Evolutionary conservation across 1,284 basidiomycete genomes (phyloP).

Genomic region (Nidula niveotomentosa): DNA sequence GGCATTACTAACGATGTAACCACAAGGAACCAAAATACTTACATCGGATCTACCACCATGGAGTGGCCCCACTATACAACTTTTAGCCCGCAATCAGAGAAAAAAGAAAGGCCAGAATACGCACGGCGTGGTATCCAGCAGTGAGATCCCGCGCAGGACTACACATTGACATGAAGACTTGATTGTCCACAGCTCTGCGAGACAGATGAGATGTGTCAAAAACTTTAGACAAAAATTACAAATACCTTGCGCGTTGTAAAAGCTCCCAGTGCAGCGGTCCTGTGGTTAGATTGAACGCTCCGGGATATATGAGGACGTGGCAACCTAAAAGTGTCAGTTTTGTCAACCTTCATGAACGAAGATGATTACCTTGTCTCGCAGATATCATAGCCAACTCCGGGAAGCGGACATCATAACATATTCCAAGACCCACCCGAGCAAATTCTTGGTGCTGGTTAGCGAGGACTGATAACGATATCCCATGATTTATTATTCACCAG

Average conservation of each 20-base stretch:
- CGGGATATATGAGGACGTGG: conserved; percentile 89
- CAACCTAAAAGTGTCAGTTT: conserved; percentile 55
- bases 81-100: conserved; percentile 4
- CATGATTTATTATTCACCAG: conserved; percentile 64
- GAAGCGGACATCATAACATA: conserved; percentile 94
- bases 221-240: not conserved
- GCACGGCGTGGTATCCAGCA: conserved; percentile 84
- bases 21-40: conserved; percentile 34
- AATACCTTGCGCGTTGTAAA: conserved; percentile 80
- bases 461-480: too few relatives aligned
- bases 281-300: conserved; percentile 89
- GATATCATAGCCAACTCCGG: conserved; percentile 94
- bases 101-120: conserved; percentile 23
- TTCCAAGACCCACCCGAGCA: conserved; percentile 87
- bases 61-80: conserved; percentile 81
- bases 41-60: conserved; percentile 89
- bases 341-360: not conserved
- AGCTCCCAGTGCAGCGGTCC: conserved; percentile 98
- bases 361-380: conserved; percentile 72
- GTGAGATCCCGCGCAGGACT: conserved; percentile 88
- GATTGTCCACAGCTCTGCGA: conserved; percentile 92
- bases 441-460: conserved; percentile 64
- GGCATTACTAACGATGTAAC: too few relatives aligned
- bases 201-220: not conserved
- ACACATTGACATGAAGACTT: conserved; percentile 94